Conservation (phyloP, 352 stramenopile genomes). For the Phytophthora fragariae region DNA sequence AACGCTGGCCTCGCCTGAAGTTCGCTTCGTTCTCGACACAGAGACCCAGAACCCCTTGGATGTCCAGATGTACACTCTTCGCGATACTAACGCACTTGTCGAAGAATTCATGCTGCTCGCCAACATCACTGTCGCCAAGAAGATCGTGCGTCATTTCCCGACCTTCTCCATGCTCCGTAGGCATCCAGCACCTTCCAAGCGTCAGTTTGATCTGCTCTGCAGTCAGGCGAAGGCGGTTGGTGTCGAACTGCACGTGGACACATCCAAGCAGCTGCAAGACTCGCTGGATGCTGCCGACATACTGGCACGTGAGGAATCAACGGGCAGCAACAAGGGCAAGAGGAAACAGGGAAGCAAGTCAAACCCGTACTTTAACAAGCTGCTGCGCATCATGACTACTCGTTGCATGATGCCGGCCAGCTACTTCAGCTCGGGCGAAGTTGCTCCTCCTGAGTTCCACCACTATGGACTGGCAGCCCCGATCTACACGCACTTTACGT, state of each 20-base stretch:
- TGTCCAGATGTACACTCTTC: slow-evolving; percentile 97
- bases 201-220: slow-evolving; percentile 93
- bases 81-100: slow-evolving; percentile 96
- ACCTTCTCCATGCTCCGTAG: slow-evolving; percentile 96
- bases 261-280: slow-evolving; percentile 81
- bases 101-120: slow-evolving; percentile 99
- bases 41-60: slow-evolving; percentile 98
- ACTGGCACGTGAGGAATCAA: slow-evolving; percentile 35
- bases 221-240: slow-evolving; percentile 84
- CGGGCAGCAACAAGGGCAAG: slow-evolving; percentile 24
- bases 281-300: slow-evolving; percentile 83
- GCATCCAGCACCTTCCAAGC: slow-evolving; percentile 94
- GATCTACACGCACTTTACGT: slow-evolving; percentile 99
- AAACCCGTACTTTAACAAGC: slow-evolving; percentile 99
- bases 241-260: slow-evolving; percentile 83
- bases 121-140: slow-evolving; percentile 99
- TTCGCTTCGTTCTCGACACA: slow-evolving; percentile 98
- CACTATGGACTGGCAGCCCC: slow-evolving; percentile 98
- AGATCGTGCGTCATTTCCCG: slow-evolving; percentile 93
- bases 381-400: slow-evolving; percentile 97
- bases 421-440: slow-evolving; percentile 98
- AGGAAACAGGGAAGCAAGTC: slow-evolving; percentile 46
- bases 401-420: slow-evolving; percentile 98
- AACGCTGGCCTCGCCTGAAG: slow-evolving; percentile 97
- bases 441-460: slow-evolving; percentile 95